Evolutionary conservation across 2,329 filamentous ascomycete genomes (phyloP).

Genomic region (Aspergillus sp.): DNA sequence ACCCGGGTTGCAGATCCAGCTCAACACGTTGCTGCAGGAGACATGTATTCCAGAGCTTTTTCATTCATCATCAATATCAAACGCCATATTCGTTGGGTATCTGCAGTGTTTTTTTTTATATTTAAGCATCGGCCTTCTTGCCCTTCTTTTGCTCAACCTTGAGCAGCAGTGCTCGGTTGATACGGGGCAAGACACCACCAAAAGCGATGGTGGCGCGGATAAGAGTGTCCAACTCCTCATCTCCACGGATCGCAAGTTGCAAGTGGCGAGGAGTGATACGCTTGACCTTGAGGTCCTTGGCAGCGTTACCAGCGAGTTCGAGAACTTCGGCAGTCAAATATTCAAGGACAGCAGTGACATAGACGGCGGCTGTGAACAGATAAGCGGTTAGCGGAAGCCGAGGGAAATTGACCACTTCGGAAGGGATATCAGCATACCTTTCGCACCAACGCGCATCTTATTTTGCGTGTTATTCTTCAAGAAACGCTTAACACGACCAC

Average conservation of each 20-base stretch:
- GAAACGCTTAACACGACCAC: slow-evolving; percentile 99
- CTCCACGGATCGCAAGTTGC: slow-evolving; percentile 95
- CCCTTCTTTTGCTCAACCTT: slow-evolving; percentile 99
- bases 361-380: slow-evolving; percentile 68
- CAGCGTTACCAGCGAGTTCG: slow-evolving; percentile 95
- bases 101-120: slow-evolving; percentile 14
- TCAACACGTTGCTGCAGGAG: slow-evolving; percentile 6
- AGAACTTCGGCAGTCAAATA: slow-evolving; percentile 97
- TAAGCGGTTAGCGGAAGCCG: neutral
- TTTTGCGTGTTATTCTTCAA: slow-evolving; percentile 98
- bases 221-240: slow-evolving; percentile 95
- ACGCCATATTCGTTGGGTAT: slow-evolving; percentile 20
- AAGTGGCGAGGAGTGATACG: slow-evolving; percentile 97
- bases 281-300: slow-evolving; percentile 99
- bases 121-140: slow-evolving; percentile 49
- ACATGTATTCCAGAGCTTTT: slow-evolving; percentile 10
- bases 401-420: neutral
- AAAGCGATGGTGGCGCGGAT: slow-evolving; percentile 98
- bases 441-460: slow-evolving; percentile 99
- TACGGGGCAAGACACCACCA: slow-evolving; percentile 95
- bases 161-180: slow-evolving; percentile 92
- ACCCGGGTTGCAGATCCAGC: slow-evolving; percentile 1
- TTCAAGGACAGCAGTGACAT: slow-evolving; percentile 95
- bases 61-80: slow-evolving; percentile 19
- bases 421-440: slow-evolving; percentile 45